Base-by-base conservation (phyloP, 768 basidiomycete genomes). In the Xanthoconium purpureum region DNA sequence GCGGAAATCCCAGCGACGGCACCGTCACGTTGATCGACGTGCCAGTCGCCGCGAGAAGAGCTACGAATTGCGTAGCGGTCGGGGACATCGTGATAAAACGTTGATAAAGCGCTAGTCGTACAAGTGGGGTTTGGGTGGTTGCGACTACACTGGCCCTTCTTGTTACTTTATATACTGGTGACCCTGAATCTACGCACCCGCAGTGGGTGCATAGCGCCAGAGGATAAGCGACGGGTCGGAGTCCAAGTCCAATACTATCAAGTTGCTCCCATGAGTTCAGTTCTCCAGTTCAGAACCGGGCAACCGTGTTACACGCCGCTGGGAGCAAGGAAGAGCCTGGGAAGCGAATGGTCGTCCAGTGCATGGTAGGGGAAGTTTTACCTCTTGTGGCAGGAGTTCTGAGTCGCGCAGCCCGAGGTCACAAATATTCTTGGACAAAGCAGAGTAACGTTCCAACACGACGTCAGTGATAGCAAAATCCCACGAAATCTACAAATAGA, bases 1-100 rank as follows among this genome's bases (percentile, higher is more conserved):
- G 43, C 5, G 61, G 57, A 5, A 63, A 46, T 6, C 52, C 61
- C 18, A 61, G 36, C 2, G 38, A 13, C 2, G 59, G 57, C 1
- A 59, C 49, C 12, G 62, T 64, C 12, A 10, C 28, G 6, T 54
- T 40, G 37, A 56, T 47, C 39, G 48, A 47, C 15, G 28, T 11
- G 12, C 15, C 18, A 33, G 50, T 44, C 7, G 38, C 9, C 1
- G 32, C 37, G 2, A 60, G 43, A 7, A 51, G 17, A n/a, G 52
- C 12, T 6, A 15, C 28, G 20, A 44, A 30, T 24, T 20, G 43
- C 1, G 42, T 9, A n/a, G 49, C 7, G 17, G 28, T 15, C 15
- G 20, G 8, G 5, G 18, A 40, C 57, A 56, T 58, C 42, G 42
- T 24, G n/a, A 39, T 28, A 35, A 7, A 9, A 24, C 32, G 29